Percentiles rank a stretch among this genome's conserved stretches.
Evolutionary conservation across 108 stramenopile genomes (phyloP).

Genomic region (Cyclotella distinguenda): DNA sequence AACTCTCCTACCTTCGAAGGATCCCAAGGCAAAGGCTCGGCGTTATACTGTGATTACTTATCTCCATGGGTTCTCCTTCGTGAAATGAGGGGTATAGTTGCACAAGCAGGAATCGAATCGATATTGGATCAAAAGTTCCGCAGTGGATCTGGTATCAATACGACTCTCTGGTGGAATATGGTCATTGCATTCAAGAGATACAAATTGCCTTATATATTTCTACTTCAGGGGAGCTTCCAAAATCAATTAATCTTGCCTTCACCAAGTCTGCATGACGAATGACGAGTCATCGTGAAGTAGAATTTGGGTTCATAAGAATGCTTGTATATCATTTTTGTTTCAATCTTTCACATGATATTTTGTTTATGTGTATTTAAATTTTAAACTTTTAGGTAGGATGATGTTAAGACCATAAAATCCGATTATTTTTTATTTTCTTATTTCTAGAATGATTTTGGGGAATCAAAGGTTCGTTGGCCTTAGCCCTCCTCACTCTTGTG

Average conservation of each 20-base stretch:
- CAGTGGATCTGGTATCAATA: conserved; percentile 57
- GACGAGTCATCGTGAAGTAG: background rate
- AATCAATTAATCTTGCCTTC: conserved; percentile 59
- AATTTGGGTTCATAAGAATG: background rate
- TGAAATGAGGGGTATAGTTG: conserved; percentile 59
- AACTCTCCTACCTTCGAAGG: conserved; percentile 60
- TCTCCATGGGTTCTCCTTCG: conserved; percentile 83
- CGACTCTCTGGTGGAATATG: conserved; percentile 85
- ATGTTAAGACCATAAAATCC: too few relatives aligned
- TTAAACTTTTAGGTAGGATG: too few relatives aligned
- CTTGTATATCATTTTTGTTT: conserved; percentile 9
- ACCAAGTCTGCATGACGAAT: conserved; percentile 12
- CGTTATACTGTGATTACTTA: conserved; percentile 78
- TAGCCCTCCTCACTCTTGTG: too few relatives aligned
- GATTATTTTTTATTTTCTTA: too few relatives aligned
- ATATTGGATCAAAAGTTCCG: conserved; percentile 69
- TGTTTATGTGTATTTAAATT: too few relatives aligned
- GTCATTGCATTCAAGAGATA: conserved; percentile 66
- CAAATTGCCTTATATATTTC: conserved; percentile 64
- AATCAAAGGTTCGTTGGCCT: too few relatives aligned
- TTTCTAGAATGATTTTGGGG: too few relatives aligned
- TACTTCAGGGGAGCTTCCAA: conserved; percentile 77
- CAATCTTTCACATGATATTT: too few relatives aligned
- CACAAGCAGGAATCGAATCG: conserved; percentile 50
- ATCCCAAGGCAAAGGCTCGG: conserved; percentile 67